phyloP scores from a whole-genome alignment of 352 stramenopile genomes.

The Phytophthora gonapodyides region DNA sequence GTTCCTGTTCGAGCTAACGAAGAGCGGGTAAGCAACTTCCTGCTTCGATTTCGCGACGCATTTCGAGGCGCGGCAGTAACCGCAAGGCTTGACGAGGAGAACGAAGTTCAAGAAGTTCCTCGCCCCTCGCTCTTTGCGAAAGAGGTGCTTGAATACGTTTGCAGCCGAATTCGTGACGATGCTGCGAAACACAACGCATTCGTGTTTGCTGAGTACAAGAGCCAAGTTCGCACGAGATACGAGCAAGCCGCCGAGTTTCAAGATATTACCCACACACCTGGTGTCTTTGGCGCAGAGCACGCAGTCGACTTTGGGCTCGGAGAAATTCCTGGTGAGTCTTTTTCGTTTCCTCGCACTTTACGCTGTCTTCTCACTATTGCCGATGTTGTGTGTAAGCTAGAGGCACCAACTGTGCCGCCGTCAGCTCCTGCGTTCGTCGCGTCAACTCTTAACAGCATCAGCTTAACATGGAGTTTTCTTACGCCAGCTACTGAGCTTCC shows the following conservation, averaged over 20 bases:
- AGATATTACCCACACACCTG: slow-evolving; percentile 60
- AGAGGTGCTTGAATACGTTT: slow-evolving; percentile 53
- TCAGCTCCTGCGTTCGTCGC: slow-evolving; percentile 35
- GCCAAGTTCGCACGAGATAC: slow-evolving; percentile 64
- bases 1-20: slow-evolving; percentile 39
- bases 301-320: slow-evolving; percentile 50
- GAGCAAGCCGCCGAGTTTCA: slow-evolving; percentile 59
- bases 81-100: slow-evolving; percentile 34
- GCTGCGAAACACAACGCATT: slow-evolving; percentile 45
- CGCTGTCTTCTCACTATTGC: background rate
- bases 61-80: slow-evolving; percentile 55
- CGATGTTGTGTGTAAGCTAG: slow-evolving; percentile 20
- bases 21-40: slow-evolving; percentile 63
- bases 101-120: slow-evolving; percentile 19
- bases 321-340: slow-evolving; percentile 38
- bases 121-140: slow-evolving; percentile 26
- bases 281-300: slow-evolving; percentile 34
- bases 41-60: slow-evolving; percentile 61
- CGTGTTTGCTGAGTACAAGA: slow-evolving; percentile 53
- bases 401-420: slow-evolving; percentile 37
- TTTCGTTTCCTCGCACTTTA: background rate
- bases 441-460: slow-evolving; percentile 56
- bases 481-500: slow-evolving; percentile 37
- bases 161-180: slow-evolving; percentile 39
- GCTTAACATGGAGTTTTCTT: slow-evolving; percentile 42